phyloP scores from a whole-genome alignment of 1,139 yeast species.

The Suhomyces choctaworum region DNA sequence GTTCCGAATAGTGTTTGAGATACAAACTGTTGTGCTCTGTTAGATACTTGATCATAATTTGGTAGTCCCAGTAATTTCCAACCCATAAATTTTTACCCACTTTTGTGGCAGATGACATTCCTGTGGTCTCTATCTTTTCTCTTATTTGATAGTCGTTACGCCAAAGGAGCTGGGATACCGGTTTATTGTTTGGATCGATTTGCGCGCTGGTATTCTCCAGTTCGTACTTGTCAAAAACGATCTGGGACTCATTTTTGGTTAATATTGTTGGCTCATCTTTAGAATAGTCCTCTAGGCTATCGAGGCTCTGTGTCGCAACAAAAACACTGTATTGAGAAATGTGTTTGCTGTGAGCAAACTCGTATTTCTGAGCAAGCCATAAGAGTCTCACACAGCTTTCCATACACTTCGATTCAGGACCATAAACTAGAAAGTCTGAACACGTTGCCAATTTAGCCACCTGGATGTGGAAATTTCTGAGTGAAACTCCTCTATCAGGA shows the following conservation, averaged over 20 bases:
- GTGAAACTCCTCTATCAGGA: conserved; percentile 66
- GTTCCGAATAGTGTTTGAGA: conserved; percentile 9
- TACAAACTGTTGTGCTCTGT: conserved; percentile 14
- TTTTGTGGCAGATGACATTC: conserved; percentile 78
- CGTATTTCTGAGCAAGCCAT: conserved; percentile 53
- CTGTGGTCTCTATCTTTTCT: conserved; percentile 78
- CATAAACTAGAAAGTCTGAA: conserved; percentile 69
- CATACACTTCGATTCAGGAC: conserved; percentile 12
- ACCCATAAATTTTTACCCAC: conserved; percentile 64
- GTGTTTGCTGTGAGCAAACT: conserved; percentile 20
- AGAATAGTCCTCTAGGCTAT: not conserved
- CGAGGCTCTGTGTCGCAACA: conserved; percentile 12
- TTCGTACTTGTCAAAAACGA: conserved; percentile 9
- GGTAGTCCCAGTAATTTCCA: conserved; percentile 67
- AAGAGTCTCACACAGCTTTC: conserved; percentile 49
- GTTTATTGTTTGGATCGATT: not conserved
- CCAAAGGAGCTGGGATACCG: conserved; percentile 41
- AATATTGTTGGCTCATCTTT: conserved; percentile 2
- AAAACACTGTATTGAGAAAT: conserved; percentile 21
- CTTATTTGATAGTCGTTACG: conserved; percentile 69
- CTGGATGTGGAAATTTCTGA: conserved; percentile 77
- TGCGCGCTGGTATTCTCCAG: not conserved
- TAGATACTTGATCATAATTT: conserved; percentile 35
- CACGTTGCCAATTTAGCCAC: conserved; percentile 67
- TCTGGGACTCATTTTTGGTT: conserved; percentile 8